These are phyloP conservation scores for Elongisporangium anandrum DNA, from an alignment of 352 stramenopile species.

Conservation along the genomic window DNA sequence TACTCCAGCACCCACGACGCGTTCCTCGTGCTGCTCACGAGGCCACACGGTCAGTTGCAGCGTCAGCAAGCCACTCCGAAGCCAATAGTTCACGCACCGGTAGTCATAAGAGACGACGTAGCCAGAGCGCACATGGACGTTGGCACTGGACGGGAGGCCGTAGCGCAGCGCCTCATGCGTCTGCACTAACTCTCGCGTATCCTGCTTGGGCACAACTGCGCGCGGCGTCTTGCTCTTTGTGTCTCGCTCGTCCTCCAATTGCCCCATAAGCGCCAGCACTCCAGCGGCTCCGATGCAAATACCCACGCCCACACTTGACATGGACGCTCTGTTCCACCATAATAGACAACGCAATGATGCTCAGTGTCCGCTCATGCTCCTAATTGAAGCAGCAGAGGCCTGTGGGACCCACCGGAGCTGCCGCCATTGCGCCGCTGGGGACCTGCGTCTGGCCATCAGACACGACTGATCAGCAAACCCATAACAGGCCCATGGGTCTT, in stretches of 20 bases:
- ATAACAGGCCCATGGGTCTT: not conserved
- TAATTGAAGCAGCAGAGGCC: not conserved
- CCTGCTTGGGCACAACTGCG: not conserved
- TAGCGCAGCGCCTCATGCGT: conserved; percentile 74
- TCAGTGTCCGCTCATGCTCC: not conserved
- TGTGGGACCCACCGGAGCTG: not conserved
- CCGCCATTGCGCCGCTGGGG: not conserved
- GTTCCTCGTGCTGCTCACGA: conserved; percentile 57
- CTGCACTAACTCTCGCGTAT: conserved; percentile 12
- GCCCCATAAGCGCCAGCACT: conserved; percentile 29
- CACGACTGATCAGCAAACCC: not conserved
- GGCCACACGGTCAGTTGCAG: conserved; percentile 1
- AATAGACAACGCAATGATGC: not conserved
- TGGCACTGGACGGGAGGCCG: conserved; percentile 55
- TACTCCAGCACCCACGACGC: conserved; percentile 85
- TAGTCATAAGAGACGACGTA: conserved; percentile 87
- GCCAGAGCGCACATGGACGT: conserved; percentile 67
- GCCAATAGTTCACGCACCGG: conserved; percentile 23
- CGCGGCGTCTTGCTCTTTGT: conserved; percentile 3
- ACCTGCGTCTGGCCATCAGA: not conserved
- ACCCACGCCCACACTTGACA: conserved; percentile 41
- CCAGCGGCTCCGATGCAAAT: conserved; percentile 46
- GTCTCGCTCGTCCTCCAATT: conserved; percentile 18
- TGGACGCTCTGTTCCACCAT: not conserved
- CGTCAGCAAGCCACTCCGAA: not conserved